These are phyloP conservation scores for Gillenia trifoliata DNA, from an alignment of 306 rosid genomes.

Conservation along the genomic window DNA sequence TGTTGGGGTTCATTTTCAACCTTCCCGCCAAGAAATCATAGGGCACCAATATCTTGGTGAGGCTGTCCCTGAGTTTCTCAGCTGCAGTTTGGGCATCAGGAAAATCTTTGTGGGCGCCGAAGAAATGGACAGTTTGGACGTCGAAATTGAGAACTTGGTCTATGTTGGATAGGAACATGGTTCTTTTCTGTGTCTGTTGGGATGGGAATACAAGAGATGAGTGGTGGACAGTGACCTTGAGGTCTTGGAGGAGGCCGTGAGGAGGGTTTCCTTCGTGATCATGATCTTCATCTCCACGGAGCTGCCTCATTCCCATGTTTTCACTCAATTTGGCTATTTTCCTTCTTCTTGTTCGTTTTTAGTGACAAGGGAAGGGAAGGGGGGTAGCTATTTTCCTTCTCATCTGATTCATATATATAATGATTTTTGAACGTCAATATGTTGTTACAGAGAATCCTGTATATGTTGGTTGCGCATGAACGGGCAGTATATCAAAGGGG, in stretches of 20 bases:
- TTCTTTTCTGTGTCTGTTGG: constrained; percentile 30
- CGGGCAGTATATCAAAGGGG: no score
- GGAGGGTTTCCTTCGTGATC: constrained; percentile 5
- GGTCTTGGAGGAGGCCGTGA: constrained; percentile 23
- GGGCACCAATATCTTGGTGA: constrained; percentile 39
- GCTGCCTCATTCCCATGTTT: not conserved
- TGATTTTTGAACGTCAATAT: no score
- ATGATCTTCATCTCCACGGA: not conserved
- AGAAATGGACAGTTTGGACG: constrained; percentile 66
- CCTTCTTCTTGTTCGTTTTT: no score
- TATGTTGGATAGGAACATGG: constrained; percentile 72
- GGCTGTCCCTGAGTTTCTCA: constrained; percentile 36
- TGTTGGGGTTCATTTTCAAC: constrained; percentile 31
- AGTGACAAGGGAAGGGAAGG: no score
- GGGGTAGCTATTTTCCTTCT: not conserved
- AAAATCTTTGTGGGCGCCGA: constrained; percentile 39
- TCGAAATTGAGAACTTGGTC: constrained; percentile 65
- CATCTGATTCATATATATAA: no score
- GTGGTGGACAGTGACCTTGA: constrained; percentile 45
- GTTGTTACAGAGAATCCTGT: no score
- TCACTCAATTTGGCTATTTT: not conserved
- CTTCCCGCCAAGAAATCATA: constrained; percentile 70
- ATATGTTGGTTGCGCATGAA: no score
- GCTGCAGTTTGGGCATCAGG: constrained; percentile 22
- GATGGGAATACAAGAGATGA: constrained; percentile 47